Conservation (phyloP, 2,329 filamentous ascomycete genomes). For the Chaetomiaceae sp. region DNA sequence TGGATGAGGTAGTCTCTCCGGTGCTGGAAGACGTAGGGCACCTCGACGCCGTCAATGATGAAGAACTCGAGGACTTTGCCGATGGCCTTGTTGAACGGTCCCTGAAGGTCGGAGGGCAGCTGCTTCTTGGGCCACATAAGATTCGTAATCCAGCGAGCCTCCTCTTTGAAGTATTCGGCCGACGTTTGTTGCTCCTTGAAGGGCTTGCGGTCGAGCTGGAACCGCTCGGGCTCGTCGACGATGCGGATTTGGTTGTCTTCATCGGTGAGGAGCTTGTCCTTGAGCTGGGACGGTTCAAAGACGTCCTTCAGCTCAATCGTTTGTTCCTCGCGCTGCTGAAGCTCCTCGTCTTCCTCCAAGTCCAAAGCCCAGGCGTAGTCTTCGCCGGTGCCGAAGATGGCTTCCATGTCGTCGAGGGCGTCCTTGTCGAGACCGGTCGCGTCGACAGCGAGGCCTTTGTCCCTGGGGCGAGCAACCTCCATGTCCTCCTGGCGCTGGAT, state of each 20-base stretch:
- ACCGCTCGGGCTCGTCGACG: constrained; percentile 87
- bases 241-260: constrained; percentile 88
- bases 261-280: constrained; percentile 91
- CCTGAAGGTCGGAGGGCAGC: constrained; percentile 65
- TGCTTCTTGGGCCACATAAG: constrained; percentile 86
- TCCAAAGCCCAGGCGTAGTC: constrained; percentile 95
- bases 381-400: constrained; percentile 90
- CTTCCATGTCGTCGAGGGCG: constrained; percentile 90
- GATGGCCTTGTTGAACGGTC: constrained; percentile 82
- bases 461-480: constrained; percentile 78
- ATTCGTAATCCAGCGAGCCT: constrained; percentile 86
- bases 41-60: constrained; percentile 88
- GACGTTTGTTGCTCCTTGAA: constrained; percentile 79
- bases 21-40: constrained; percentile 97
- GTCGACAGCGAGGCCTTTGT: constrained; percentile 66
- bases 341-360: constrained; percentile 80
- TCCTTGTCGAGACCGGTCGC: constrained; percentile 85
- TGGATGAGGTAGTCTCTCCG: constrained; percentile 97
- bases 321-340: constrained; percentile 72
- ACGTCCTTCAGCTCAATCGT: constrained; percentile 93
- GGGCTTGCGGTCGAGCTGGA: constrained; percentile 84
- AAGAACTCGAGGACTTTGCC: constrained; percentile 93
- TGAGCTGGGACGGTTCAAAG: constrained; percentile 92
- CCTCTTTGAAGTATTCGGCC: constrained; percentile 83
- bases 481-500: constrained; percentile 76